Base-by-base conservation (phyloP, 1,139 yeast species). In the Suhomyces terraborum region DNA sequence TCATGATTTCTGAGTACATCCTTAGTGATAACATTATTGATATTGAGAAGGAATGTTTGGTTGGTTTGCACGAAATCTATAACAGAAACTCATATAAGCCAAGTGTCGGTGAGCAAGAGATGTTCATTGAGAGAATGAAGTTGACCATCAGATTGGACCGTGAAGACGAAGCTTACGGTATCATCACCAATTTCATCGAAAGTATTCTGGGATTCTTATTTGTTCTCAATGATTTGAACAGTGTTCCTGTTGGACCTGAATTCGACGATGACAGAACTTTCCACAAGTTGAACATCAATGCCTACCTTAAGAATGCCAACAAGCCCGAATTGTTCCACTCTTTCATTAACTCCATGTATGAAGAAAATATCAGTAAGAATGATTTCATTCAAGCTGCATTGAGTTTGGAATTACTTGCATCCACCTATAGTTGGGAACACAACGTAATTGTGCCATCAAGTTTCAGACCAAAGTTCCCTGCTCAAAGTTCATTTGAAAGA, bases 261-360 rank as follows among this genome's bases (percentile, higher is more conserved):
- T 88, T 84, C 62, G 93, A 85, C 53, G 95, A 86, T 56, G 96
- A 88, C 60, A 73, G 96, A 58, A 83, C 89, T 3, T 84, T 86
- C 77, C 87, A 85, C 58, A 80, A 82, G 46, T 72, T 88, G 55
- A 85, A 84, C 54, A 84, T 88, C 54, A 80, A 86, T 50, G 84
- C 89, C 36, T 87, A 80, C 60, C 73, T 88, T 60, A 78, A 84
- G 70, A 82, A 84, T 53, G 89, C 88, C 35, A 82, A 84, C 56
- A 82, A 83, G 52, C 94, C 94, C 0, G 95, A 86, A 58, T 71
- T 84, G 47, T 84, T 88, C 65, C 84, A 86, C 56, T 77, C 88
- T 12, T 85, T 87, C 59, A 79, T 88, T 51, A 79, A 83, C 60
- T 84, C 82, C 44, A 78, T 88, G 78, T 87, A 80, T 55, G 84